Conservation (phyloP, 257 asterid species). For the Primulina tabacum region DNA sequence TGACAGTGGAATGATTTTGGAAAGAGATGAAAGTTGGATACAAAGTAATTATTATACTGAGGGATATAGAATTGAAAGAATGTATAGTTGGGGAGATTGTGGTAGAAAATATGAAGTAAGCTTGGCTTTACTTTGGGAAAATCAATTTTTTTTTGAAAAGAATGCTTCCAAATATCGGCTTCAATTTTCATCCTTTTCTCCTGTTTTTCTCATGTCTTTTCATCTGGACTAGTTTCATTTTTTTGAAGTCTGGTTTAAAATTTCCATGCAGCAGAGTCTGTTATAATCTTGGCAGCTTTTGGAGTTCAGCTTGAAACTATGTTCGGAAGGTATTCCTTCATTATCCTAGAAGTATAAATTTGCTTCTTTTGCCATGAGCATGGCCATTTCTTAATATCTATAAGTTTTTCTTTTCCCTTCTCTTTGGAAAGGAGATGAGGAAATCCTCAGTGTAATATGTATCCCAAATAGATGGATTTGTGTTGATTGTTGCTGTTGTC, state of each 20-base stretch:
- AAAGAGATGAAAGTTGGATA: neutral
- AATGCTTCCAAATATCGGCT: neutral
- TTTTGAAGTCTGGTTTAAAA: neutral
- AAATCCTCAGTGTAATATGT: neutral
- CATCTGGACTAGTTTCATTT: neutral
- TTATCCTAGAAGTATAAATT: slow-evolving; percentile 1
- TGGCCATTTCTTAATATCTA: neutral
- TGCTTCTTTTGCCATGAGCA: neutral
- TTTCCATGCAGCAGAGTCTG: slow-evolving; percentile 58
- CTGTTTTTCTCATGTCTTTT: neutral
- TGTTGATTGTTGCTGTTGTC: neutral
- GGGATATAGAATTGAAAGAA: too few relatives aligned
- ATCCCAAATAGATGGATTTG: neutral
- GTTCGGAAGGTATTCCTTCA: slow-evolving; percentile 59
- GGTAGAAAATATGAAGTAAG: neutral
- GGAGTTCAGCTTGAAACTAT: slow-evolving; percentile 92
- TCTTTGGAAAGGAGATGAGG: neutral
- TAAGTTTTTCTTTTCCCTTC: neutral
- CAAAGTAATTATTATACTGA: neutral
- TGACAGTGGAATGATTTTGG: neutral
- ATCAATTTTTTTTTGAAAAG: neutral
- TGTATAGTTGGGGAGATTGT: neutral
- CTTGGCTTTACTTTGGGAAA: neutral
- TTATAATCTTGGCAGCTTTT: slow-evolving; percentile 70
- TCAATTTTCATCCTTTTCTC: neutral